Evolutionary conservation across 768 basidiomycete species (phyloP), one percentile per base, ranked within the genome.

Genomic region (Macrolepiota albuminosa): DNA sequence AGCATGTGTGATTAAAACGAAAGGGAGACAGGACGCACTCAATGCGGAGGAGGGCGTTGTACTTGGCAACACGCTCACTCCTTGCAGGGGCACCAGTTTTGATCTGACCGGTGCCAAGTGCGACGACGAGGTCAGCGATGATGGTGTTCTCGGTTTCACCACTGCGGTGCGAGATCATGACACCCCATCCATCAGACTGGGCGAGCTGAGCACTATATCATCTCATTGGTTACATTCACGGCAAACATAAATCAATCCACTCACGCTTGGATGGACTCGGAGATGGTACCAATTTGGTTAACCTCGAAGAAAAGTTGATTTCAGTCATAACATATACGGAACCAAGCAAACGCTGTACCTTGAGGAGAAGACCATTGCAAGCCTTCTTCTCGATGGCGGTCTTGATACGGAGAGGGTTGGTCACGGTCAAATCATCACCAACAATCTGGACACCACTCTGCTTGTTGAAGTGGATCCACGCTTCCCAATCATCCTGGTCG

Each of bases 401-500:
- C 85, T 93, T 92, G 87, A 99, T 98, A 62, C 97, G 88, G 63
- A 87, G 76, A 45, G 94, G 92, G 85, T 99, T 99, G 70, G 97
- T 98, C 68, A 99, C 97, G 14, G 95, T 96, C 78, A 99, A 76
- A 73, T 99, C 97, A 69, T 98, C 96, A 68, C 93, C 93, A 64
- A 95, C 93, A 64, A 95, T 89, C 78, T 96, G 94, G 73, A 95
- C 89, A 26, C 82, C 81, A 69, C 87, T 83, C 63, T 84, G 75
- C 68, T 79, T 75, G 67, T 91, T 97, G 78, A 98, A 93, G 81
- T 94, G 87, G 40, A 85, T 78, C 97, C 97, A 99, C 45, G 95
- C 93, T 72, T 93, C 94, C 93, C 94, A 98, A 79, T 99, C 97
- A 72, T 99, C 97, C 81, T 99, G 95, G 76, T 98, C 96, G 78